Evolutionary conservation across 2,329 filamentous ascomycete species (phyloP), one percentile per base, ranked within the genome.

Genomic region (Nemania sp.): DNA sequence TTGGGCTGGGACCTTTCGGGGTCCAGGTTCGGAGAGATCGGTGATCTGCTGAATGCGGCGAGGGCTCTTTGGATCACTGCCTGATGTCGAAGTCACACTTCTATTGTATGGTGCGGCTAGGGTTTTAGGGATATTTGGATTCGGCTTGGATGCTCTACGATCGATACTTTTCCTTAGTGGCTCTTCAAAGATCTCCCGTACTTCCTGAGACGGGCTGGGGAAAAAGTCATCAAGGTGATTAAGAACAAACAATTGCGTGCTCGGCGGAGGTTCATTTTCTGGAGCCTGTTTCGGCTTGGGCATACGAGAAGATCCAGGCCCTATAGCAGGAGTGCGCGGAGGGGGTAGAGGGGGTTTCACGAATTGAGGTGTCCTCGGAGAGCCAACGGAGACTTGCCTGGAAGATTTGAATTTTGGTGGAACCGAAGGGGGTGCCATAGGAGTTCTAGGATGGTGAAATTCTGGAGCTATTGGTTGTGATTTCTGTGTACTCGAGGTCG

Each of bases 141-240:
- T 62, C 6, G 38, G 32, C 43, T 41, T 41, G 5, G 20, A 53
- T 45, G 27, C 6, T 10, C 41, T 47, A 8, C 38, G 20, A 0
- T n/a, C 2, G 35, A 20, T 22, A 38, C 53, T 8, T 15, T 55
- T 47, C 49, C 60, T 7, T 43, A 27, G 53, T 45, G 69, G 72
- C 47, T 84, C 81, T 35, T 84, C 82, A 1, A 80, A 74, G 2
- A 89, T 76, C 73, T 89, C 87, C 20, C 82, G 80, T 6, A 82
- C 80, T 73, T 88, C 84, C 72, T 90, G 87, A 0, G 86, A 87
- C 0, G 85, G 81, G n/a, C 82, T 85, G 0, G 86, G 86, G 52
- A 88, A 85, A 68, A 88, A 83, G 62, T 87, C 85, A 45, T 87
- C 85, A 7, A 85, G 73, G 66, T 86, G 80, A 47, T 75, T 73